Conservation (phyloP, 2,329 filamentous ascomycete species). For the Monosporascus ibericus region DNA sequence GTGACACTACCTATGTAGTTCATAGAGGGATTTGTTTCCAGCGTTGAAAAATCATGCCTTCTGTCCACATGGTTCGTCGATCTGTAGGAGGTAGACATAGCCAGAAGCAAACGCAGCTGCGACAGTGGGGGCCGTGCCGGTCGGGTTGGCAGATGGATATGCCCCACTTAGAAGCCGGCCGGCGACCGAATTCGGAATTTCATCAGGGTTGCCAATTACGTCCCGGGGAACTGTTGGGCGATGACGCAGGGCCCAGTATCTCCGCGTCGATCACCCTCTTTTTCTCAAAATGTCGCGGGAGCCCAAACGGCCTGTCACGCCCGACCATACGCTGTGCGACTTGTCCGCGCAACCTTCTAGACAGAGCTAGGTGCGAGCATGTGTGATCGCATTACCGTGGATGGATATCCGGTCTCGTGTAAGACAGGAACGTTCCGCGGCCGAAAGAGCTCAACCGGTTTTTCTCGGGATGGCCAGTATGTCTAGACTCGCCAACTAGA, state of each 20-base stretch:
- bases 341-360: not conserved
- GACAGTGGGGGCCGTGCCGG: not conserved
- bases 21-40: not conserved
- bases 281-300: not conserved
- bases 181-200: not conserved
- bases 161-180: not conserved
- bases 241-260: not conserved
- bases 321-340: not conserved
- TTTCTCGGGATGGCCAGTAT: no score
- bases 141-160: not conserved
- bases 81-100: no score
- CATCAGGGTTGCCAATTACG: not conserved
- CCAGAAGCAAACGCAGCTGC: not conserved
- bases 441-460: no score
- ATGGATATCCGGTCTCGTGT: not conserved
- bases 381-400: not conserved
- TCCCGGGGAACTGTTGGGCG: not conserved
- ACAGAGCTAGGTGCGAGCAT: not conserved
- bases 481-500: no score
- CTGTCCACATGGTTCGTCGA: no score
- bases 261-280: not conserved
- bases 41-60: not conserved
- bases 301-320: not conserved
- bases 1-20: no score
- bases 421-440: no score